phyloP scores from a whole-genome alignment of 1,284 basidiomycete species.

The Cutaneotrichosporon sp. region DNA sequence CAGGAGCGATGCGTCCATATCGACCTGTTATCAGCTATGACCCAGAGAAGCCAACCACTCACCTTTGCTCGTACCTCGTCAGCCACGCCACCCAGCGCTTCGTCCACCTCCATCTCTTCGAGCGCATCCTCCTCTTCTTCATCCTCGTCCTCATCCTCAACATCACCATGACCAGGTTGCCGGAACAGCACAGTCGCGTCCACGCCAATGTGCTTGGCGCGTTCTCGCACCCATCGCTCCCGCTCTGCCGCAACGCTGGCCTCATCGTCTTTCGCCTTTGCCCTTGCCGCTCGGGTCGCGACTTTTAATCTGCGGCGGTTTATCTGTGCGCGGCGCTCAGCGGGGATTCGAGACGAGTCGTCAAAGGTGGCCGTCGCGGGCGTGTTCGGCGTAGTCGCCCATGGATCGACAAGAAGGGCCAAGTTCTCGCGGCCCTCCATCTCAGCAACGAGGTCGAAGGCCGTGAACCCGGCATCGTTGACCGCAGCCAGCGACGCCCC shows the following conservation, averaged over 20 bases:
- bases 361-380: background rate
- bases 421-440: slow-evolving; percentile 75
- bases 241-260: slow-evolving; percentile 56
- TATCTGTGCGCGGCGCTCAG: slow-evolving; percentile 30
- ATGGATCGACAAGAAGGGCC: slow-evolving; percentile 62
- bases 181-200: slow-evolving; percentile 28
- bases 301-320: slow-evolving; percentile 60
- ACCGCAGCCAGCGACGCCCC: slow-evolving; percentile 73
- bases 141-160: slow-evolving; percentile 48
- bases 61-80: background rate
- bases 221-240: slow-evolving; percentile 56
- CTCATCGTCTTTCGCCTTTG: slow-evolving; percentile 55
- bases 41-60: slow-evolving; percentile 1
- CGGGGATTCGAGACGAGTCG: slow-evolving; percentile 13
- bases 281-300: slow-evolving; percentile 53
- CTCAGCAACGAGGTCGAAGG: slow-evolving; percentile 75
- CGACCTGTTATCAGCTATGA: slow-evolving; percentile 45
- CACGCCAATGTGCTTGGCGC: slow-evolving; percentile 31
- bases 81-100: background rate
- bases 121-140: slow-evolving; percentile 52
- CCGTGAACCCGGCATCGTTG: slow-evolving; percentile 70
- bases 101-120: slow-evolving; percentile 8
- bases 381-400: slow-evolving; percentile 15
- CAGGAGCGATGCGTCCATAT: slow-evolving; percentile 65
- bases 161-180: slow-evolving; percentile 36